phyloP scores from a whole-genome alignment of 176 grass and related monocot species.

The Zea luxurians region DNA sequence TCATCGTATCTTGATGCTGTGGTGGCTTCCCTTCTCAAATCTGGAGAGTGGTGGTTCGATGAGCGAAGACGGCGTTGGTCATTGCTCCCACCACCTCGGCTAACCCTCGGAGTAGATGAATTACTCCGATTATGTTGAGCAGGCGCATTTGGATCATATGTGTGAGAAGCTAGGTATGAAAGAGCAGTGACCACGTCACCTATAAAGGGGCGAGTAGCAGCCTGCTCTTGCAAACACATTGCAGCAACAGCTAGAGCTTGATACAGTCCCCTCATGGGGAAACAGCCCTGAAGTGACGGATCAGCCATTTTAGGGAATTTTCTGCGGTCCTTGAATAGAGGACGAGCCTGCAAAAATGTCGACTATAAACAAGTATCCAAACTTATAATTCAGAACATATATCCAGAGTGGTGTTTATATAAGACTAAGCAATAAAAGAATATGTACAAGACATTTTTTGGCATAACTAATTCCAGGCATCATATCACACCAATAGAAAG shows the following conservation, averaged over 20 bases:
- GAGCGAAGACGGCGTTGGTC: slow-evolving; percentile 60
- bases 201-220: slow-evolving; percentile 88
- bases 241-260: slow-evolving; percentile 96
- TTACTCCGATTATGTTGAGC: slow-evolving; percentile 52
- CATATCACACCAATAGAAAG: background rate
- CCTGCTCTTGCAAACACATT: slow-evolving; percentile 99
- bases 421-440: background rate
- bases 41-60: slow-evolving; percentile 66
- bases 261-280: slow-evolving; percentile 90
- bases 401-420: slow-evolving; percentile 9
- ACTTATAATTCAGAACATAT: slow-evolving; percentile 10
- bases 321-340: slow-evolving; percentile 89
- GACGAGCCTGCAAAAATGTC: slow-evolving; percentile 80
- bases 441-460: slow-evolving; percentile 3
- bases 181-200: slow-evolving; percentile 97
- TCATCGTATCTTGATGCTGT: slow-evolving; percentile 32
- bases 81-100: slow-evolving; percentile 27
- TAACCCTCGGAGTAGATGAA: slow-evolving; percentile 63
- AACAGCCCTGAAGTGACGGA: slow-evolving; percentile 67
- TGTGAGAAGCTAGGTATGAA: slow-evolving; percentile 96
- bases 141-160: slow-evolving; percentile 66
- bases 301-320: slow-evolving; percentile 98
- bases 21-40: slow-evolving; percentile 52
- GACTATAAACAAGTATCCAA: slow-evolving; percentile 36
- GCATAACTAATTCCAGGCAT: background rate